Percentiles rank a stretch among this genome's conserved stretches.
phyloP scores from a whole-genome alignment of 805 yeast genomes.

The Metahyphopichia silvanorum region DNA sequence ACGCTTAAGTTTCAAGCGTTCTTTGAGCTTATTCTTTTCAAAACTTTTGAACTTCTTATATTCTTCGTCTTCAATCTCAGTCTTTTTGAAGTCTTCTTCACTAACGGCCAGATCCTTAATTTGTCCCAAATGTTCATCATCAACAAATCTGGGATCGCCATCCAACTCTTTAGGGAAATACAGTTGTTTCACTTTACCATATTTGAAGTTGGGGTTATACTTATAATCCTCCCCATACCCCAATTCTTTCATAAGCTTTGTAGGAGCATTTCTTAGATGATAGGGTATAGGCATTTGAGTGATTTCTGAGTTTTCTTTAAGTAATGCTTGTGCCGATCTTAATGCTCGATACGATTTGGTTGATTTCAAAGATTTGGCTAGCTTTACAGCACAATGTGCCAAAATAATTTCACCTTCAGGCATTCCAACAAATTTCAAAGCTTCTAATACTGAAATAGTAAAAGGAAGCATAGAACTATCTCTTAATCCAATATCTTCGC shows the following conservation, averaged over 20 bases:
- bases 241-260: slow-evolving; percentile 80
- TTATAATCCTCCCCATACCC: slow-evolving; percentile 85
- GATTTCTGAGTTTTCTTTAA: slow-evolving; percentile 55
- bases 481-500: slow-evolving; percentile 87
- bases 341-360: slow-evolving; percentile 84
- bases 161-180: slow-evolving; percentile 67
- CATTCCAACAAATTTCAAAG: slow-evolving; percentile 86
- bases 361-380: slow-evolving; percentile 82
- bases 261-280: slow-evolving; percentile 94
- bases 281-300: slow-evolving; percentile 67
- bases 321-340: slow-evolving; percentile 56
- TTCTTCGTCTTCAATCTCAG: slow-evolving; percentile 11
- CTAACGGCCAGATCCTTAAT: slow-evolving; percentile 14
- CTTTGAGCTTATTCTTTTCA: slow-evolving; percentile 5
- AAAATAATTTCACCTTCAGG: slow-evolving; percentile 90
- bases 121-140: slow-evolving; percentile 54
- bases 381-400: slow-evolving; percentile 90
- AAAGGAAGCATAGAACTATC: slow-evolving; percentile 85
- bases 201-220: slow-evolving; percentile 77
- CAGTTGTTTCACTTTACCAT: slow-evolving; percentile 71
- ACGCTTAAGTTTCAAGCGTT: not conserved
- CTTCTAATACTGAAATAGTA: slow-evolving; percentile 80
- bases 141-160: slow-evolving; percentile 42
- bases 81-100: slow-evolving; percentile 9
- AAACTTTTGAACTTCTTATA: slow-evolving; percentile 14